phyloP scores from a whole-genome alignment of 2,329 filamentous ascomycete species.

The Leptosphaerulina australis region DNA sequence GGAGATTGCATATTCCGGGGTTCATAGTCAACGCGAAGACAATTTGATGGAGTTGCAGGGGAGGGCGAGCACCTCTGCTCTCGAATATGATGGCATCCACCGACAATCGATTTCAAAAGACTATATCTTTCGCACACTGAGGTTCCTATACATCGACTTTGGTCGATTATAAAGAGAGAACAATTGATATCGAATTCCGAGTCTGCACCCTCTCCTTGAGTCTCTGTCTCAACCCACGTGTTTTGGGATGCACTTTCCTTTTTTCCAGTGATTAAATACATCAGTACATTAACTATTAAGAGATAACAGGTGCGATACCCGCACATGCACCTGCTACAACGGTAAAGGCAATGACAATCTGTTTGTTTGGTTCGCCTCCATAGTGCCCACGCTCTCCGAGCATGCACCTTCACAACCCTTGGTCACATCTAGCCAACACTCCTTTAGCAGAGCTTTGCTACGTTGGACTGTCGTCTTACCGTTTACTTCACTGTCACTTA shows the following conservation, averaged over 20 bases:
- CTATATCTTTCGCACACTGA: not conserved
- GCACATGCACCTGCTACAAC: not conserved
- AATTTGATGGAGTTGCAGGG: constrained; percentile 10
- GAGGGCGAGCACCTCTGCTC: constrained; percentile 22
- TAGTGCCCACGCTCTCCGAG: not conserved
- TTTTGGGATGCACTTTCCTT: not conserved
- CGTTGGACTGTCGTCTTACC: constrained; percentile 27
- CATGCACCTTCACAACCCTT: constrained; percentile 10
- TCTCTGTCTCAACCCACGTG: not conserved
- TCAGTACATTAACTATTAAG: no score
- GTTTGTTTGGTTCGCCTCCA: not conserved
- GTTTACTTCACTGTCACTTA: constrained; percentile 22
- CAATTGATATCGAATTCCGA: no score
- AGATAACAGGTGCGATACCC: not conserved
- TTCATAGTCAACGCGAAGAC: constrained; percentile 24
- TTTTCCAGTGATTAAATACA: no score
- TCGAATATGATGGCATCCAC: constrained; percentile 9
- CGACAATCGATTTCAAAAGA: constrained; percentile 15
- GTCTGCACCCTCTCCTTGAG: no score
- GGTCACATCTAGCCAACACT: constrained; percentile 27
- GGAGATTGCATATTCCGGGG: constrained; percentile 27
- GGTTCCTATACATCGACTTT: no score
- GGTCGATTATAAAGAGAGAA: no score
- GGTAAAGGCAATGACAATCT: not conserved
- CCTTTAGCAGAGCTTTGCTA: constrained; percentile 31